Conservation (phyloP, 2,329 filamentous ascomycete genomes). For the Lachnellula occidentalis region DNA sequence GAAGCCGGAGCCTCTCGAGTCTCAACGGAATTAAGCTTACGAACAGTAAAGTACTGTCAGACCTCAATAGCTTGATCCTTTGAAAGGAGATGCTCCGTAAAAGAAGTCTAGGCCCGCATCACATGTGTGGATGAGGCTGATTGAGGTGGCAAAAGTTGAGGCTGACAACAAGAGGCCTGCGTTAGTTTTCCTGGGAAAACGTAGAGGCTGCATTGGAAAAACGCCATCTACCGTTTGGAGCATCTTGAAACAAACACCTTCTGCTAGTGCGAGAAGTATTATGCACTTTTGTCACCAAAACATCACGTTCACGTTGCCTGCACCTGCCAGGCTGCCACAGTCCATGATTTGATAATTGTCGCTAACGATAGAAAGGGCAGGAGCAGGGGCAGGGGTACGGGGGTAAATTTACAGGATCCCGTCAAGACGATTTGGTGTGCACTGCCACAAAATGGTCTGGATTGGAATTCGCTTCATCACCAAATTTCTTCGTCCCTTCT, state of each 20-base stretch:
- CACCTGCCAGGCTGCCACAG: no score
- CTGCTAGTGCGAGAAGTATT: neutral
- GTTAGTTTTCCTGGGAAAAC: neutral
- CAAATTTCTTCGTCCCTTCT: neutral
- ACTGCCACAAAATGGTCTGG: neutral
- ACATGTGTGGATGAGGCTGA: neutral
- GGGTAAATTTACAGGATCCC: no score
- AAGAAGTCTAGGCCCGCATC: neutral
- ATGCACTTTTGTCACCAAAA: neutral
- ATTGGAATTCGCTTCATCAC: neutral
- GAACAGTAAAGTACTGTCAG: neutral
- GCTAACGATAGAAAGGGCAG: neutral
- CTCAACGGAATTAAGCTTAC: no score
- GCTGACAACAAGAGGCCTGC: neutral
- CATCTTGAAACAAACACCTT: neutral
- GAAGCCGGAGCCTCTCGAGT: no score
- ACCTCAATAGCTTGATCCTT: neutral
- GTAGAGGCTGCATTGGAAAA: neutral
- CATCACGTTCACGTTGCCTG: neutral
- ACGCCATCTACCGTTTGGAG: neutral
- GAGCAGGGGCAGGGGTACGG: no score
- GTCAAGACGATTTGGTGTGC: no score
- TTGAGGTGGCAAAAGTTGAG: neutral
- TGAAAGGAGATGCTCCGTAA: neutral
- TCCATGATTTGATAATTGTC: neutral